Evolutionary conservation across 228 moss, liverwort and hornwort species (phyloP).

Genomic region (Sphagnum fallax): DNA sequence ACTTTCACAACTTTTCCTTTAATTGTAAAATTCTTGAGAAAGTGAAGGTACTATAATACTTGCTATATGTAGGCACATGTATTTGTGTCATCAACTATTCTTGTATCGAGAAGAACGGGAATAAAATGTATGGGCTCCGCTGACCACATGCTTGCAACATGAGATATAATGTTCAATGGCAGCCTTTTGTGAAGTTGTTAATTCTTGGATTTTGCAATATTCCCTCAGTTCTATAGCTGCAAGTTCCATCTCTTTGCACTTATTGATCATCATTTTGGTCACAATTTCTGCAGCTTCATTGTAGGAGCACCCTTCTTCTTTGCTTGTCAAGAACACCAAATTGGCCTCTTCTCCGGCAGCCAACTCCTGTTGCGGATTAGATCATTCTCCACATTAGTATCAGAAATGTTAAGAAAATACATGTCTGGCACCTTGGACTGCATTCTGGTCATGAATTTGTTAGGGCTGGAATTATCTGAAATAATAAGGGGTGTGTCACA

Average conservation of each 20-base stretch:
- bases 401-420: too few relatives aligned
- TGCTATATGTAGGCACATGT: too few relatives aligned
- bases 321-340: conserved; percentile 16
- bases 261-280: conserved; percentile 11
- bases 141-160: neutral
- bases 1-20: too few relatives aligned
- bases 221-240: conserved; percentile 5
- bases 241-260: conserved; percentile 8
- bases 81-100: too few relatives aligned
- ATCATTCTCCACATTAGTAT: neutral
- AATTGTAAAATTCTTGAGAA: too few relatives aligned
- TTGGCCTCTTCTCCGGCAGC: conserved; percentile 10
- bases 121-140: conserved; percentile 1
- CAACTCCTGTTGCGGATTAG: conserved; percentile 6
- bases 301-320: conserved; percentile 15
- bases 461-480: neutral
- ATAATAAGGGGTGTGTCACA: neutral
- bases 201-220: neutral
- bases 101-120: too few relatives aligned
- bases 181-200: neutral
- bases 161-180: conserved; percentile 1
- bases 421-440: too few relatives aligned
- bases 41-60: too few relatives aligned
- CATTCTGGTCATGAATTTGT: too few relatives aligned
- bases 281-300: conserved; percentile 15